Evolutionary conservation across 306 rosid species (phyloP).

Genomic region (Cucumis hystrix): DNA sequence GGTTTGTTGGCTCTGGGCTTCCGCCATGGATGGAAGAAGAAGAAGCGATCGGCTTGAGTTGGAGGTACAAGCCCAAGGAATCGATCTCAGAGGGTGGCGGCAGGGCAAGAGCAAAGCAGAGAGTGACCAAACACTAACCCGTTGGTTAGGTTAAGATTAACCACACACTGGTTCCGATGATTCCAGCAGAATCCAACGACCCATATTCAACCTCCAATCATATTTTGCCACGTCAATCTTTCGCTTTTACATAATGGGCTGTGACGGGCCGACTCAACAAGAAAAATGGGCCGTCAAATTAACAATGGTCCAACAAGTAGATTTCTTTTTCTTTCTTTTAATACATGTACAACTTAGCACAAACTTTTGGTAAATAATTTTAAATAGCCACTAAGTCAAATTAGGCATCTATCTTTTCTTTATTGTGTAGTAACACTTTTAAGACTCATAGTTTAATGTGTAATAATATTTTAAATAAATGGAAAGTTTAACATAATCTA

Average conservation of each 20-base stretch:
- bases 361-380: too few relatives aligned
- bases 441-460: too few relatives aligned
- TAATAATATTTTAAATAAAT: too few relatives aligned
- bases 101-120: constrained; percentile 8
- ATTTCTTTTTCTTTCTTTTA: too few relatives aligned
- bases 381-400: too few relatives aligned
- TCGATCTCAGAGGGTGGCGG: not conserved
- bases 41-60: constrained; percentile 14
- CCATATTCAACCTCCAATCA: not conserved
- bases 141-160: constrained; percentile 13
- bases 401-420: too few relatives aligned
- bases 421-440: too few relatives aligned
- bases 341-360: too few relatives aligned
- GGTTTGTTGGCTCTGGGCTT: constrained; percentile 24
- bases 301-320: not conserved
- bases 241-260: not conserved
- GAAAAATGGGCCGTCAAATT: not conserved
- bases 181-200: not conserved
- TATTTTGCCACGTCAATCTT: not conserved
- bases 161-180: not conserved
- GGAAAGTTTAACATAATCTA: too few relatives aligned
- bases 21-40: constrained; percentile 60
- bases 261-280: not conserved
- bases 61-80: not conserved
- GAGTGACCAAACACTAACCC: not conserved